A percentile compares a stretch with the other conserved stretches of the same genome.
These are phyloP conservation scores for Lactarius psammicola DNA, from an alignment of 768 basidiomycete genomes.

Conservation along the genomic window DNA sequence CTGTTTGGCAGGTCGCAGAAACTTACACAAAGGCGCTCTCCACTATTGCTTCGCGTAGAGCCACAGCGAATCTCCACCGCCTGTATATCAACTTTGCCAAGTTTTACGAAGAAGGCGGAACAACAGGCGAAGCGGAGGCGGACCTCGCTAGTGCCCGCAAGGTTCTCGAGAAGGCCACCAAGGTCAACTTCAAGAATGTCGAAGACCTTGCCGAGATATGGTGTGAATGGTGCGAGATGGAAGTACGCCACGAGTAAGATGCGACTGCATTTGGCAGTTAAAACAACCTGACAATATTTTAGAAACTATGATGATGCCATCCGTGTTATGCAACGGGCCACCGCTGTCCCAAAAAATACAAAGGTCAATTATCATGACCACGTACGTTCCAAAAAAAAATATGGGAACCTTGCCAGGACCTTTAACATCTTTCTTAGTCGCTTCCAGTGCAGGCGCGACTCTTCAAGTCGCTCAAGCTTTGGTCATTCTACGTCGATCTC, in stretches of 20 bases:
- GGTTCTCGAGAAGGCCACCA: constrained; percentile 89
- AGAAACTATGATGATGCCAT: constrained; percentile 97
- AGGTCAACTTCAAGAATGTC: constrained; percentile 90
- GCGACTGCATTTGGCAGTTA: neutral
- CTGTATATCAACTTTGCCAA: constrained; percentile 95
- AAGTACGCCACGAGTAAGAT: constrained; percentile 89
- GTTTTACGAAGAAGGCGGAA: constrained; percentile 96
- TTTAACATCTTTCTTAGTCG: constrained; percentile 44
- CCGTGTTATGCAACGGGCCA: constrained; percentile 94
- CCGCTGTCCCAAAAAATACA: constrained; percentile 83
- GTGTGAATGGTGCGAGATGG: constrained; percentile 99
- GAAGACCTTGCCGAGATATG: constrained; percentile 98
- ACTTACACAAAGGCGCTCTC: constrained; percentile 90
- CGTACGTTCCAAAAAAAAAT: constrained; percentile 45
- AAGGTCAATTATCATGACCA: constrained; percentile 96
- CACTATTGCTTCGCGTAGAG: constrained; percentile 83
- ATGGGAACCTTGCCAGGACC: constrained; percentile 21
- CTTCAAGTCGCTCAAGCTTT: constrained; percentile 97
- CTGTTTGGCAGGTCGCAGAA: constrained; percentile 67
- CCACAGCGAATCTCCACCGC: constrained; percentile 86
- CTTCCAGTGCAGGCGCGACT: constrained; percentile 84
- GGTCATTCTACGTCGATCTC: constrained; percentile 98
- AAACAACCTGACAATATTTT: constrained; percentile 27
- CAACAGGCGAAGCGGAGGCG: constrained; percentile 69
- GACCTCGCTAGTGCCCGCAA: constrained; percentile 87